Evolutionary conservation across 208 protist species (phyloP).

Genomic region (Leishmania tarentolae): DNA sequence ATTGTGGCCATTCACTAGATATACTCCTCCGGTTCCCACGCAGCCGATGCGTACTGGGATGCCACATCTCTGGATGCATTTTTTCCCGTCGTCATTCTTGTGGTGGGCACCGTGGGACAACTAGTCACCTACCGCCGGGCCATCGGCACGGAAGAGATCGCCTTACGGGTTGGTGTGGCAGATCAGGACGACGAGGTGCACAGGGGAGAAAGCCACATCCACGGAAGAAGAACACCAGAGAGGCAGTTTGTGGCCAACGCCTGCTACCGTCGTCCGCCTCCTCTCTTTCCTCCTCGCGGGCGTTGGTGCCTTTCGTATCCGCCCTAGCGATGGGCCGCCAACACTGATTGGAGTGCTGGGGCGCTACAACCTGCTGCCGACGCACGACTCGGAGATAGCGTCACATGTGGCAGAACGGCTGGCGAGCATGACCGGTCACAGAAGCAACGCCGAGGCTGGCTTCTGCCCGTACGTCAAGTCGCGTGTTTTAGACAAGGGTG

Average conservation of each 20-base stretch:
- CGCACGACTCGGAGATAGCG: neutral
- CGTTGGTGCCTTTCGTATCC: slow-evolving; percentile 9
- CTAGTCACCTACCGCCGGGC: slow-evolving; percentile 1
- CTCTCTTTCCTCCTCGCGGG: slow-evolving; percentile 18
- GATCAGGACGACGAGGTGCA: neutral
- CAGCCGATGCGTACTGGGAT: slow-evolving; percentile 4
- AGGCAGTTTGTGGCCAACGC: slow-evolving; percentile 4
- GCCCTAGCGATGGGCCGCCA: neutral
- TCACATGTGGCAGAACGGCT: neutral
- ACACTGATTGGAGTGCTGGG: neutral
- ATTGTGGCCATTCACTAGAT: slow-evolving; percentile 11
- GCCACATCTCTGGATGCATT: slow-evolving; percentile 2
- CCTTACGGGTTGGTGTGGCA: slow-evolving; percentile 11
- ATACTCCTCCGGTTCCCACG: slow-evolving; percentile 1
- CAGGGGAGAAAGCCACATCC: neutral
- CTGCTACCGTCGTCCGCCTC: slow-evolving; percentile 1
- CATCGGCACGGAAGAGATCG: neutral
- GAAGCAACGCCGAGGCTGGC: neutral
- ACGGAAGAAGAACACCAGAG: neutral
- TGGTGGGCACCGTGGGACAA: slow-evolving; percentile 8
- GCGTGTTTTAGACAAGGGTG: neutral
- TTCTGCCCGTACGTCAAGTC: slow-evolving; percentile 11
- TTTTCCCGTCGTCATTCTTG: slow-evolving; percentile 4
- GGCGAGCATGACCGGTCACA: neutral
- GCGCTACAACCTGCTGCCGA: slow-evolving; percentile 5